A percentile compares a stretch with the other conserved stretches of the same genome.
Evolutionary conservation across 768 basidiomycete species (phyloP).

Genomic region (Candolleomyces aberdarensis): DNA sequence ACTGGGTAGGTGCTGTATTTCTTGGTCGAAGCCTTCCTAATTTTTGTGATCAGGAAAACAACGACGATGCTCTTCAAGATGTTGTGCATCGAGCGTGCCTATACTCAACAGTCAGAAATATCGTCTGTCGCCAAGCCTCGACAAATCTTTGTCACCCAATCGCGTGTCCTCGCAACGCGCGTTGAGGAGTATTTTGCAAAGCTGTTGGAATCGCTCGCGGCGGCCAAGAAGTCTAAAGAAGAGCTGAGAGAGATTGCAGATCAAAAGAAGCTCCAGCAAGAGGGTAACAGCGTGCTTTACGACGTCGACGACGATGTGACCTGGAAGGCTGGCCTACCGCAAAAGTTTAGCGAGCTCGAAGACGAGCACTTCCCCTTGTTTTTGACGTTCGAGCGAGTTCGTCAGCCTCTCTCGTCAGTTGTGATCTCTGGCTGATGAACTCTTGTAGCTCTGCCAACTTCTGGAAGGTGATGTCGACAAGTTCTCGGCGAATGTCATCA

Average conservation of each 20-base stretch:
- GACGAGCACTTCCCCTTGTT: constrained; percentile 68
- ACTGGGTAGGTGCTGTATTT: constrained; percentile 3
- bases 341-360: constrained; percentile 46
- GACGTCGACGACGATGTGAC: constrained; percentile 44
- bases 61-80: constrained; percentile 11
- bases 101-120: background rate
- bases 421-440: background rate
- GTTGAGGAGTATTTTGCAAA: constrained; percentile 5
- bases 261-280: background rate
- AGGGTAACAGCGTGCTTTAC: background rate
- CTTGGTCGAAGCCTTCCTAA: background rate
- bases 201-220: background rate
- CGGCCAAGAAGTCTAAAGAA: background rate
- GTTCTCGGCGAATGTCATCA: background rate
- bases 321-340: constrained; percentile 47
- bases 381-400: constrained; percentile 57
- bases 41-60: constrained; percentile 2
- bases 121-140: background rate
- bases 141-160: constrained; percentile 9
- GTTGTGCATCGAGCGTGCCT: constrained; percentile 4
- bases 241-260: background rate
- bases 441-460: constrained; percentile 39
- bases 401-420: constrained; percentile 4
- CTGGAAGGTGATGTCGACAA: constrained; percentile 40
- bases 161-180: constrained; percentile 1